Evolutionary conservation across 163 green algal genomes (phyloP), one percentile per base, ranked within the genome.

Genomic region (Trebouxia gelatinosa): DNA sequence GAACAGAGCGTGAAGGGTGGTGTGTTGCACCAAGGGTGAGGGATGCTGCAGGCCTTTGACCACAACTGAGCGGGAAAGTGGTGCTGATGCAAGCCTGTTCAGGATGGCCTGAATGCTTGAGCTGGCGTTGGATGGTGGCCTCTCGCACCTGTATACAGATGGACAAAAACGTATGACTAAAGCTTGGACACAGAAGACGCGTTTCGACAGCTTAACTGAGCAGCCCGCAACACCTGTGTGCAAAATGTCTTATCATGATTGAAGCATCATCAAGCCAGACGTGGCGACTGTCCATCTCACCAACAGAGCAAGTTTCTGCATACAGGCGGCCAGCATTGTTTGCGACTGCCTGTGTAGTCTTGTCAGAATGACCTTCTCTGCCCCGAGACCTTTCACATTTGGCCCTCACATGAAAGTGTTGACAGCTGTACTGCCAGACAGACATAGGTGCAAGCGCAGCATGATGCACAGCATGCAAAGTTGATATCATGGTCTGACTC

Each of bases 41-140:
- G 64, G 21, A 23, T 72, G 64, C 21, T 54, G 64, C 17, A 72
- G 50, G 35, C 64, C 64, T 37, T 72, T 72, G 64, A 37, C 50
- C 35, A 72, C 35, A 35, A 51, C 35, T 54, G 64, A 21, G 23
- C 37, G 50, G 19, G 64, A 23, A 28, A 72, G 35, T 35, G 35
- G 50, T 34, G 64, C 21, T 19, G 64, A 37, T 7, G 64, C 34
- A 6, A 54, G 6, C 5, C 37, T 35, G 7, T 19, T 21, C 23
- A 72, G 21, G 64, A 72, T 35, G 23, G 64, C 64, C 37, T 72
- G 64, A 1, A 32, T 26, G 35, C 23, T 31, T 6, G 37, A 0
- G 5, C 26, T 43, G 3, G 23, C 29, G 9, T 54, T 23, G 11
- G 4, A 2, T 50, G 64, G 37, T 21, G 64, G 64, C 37, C 37